Base-by-base conservation (phyloP, 257 asterid species). In the Plectranthus barbatus region DNA sequence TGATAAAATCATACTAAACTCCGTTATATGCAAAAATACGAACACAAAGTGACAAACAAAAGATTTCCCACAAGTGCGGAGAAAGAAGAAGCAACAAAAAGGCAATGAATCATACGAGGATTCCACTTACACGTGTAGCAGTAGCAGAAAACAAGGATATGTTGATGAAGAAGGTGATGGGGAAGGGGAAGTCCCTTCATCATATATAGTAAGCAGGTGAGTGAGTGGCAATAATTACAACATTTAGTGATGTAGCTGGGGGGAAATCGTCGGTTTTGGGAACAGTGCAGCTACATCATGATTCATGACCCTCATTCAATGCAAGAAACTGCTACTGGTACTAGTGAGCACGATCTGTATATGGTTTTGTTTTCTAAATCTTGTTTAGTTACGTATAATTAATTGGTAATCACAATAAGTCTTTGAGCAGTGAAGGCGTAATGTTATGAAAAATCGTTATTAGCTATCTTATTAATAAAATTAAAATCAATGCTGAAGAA, bases 61-160 rank as follows among this genome's bases (percentile, higher is more conserved):
- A 4, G 10, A 12, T 12, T 26, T 0, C 9, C 21, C 23, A n/a
- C n/a, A n/a, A n/a, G n/a, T n/a, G n/a, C n/a, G n/a, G n/a, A n/a
- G n/a, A n/a, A n/a, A n/a, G n/a, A 10, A 18, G 11, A 57, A 0
- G 19, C 4, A 9, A 34, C 6, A 36, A 37, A 6, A 3, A 29
- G 14, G 13, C 50, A 0, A 0, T 2, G 20, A 64, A 21, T 20
- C 3, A 11, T 26, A 18, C 4, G 17, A 37, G 6, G 7, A 47
- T 11, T 26, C 36, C n/a, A 64, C 79, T 64, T 74, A 69, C 72
- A 44, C 4, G 18, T 40, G 45, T 40, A 6, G 51, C 62, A 10
- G 56, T 13, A 6, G 51, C 67, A 14, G 65, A 4, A 50, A 48
- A 2, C 4, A 21, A 21, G 13, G 24, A 4, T 37, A 21, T 21